Evolutionary conservation across 163 green algal genomes (phyloP).

Genomic region (Coccomyxa subellipsoidea): DNA sequence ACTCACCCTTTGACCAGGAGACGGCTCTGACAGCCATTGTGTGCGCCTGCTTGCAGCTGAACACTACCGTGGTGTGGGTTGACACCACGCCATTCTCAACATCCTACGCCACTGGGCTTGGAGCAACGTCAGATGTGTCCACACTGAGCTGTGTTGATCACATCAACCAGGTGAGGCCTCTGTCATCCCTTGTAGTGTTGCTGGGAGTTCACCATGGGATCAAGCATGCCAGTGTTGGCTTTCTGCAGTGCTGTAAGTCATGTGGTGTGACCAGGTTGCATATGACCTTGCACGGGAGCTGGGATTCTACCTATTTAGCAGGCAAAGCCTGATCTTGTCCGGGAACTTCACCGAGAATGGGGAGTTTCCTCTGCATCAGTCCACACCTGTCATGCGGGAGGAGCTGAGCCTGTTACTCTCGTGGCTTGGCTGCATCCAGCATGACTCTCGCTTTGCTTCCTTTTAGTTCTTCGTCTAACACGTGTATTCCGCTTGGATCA

Average conservation of each 20-base stretch:
- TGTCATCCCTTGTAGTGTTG: not conserved
- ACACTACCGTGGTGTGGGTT: constrained; percentile 1
- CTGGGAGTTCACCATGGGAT: not conserved
- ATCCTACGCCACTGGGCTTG: not conserved
- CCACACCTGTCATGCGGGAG: not conserved
- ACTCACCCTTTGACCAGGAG: too few relatives aligned
- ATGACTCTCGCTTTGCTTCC: not conserved
- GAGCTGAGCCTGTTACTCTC: not conserved
- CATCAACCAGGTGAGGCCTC: not conserved
- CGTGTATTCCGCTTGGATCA: too few relatives aligned
- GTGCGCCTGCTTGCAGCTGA: not conserved
- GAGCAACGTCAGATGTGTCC: not conserved
- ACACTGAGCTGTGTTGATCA: not conserved
- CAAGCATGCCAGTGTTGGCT: too few relatives aligned
- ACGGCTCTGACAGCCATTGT: too few relatives aligned
- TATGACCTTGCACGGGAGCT: not conserved
- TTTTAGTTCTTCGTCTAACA: not conserved
- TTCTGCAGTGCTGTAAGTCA: not conserved
- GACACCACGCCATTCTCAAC: constrained; percentile 1
- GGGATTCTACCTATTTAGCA: constrained; percentile 1
- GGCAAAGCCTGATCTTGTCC: not conserved
- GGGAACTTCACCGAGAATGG: constrained; percentile 1
- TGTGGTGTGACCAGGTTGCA: not conserved
- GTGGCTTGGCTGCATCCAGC: not conserved
- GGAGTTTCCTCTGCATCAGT: not conserved